These are phyloP conservation scores for Neopestalotiopsis sp. DNA, from an alignment of 2,329 filamentous ascomycete genomes.

Conservation along the genomic window DNA sequence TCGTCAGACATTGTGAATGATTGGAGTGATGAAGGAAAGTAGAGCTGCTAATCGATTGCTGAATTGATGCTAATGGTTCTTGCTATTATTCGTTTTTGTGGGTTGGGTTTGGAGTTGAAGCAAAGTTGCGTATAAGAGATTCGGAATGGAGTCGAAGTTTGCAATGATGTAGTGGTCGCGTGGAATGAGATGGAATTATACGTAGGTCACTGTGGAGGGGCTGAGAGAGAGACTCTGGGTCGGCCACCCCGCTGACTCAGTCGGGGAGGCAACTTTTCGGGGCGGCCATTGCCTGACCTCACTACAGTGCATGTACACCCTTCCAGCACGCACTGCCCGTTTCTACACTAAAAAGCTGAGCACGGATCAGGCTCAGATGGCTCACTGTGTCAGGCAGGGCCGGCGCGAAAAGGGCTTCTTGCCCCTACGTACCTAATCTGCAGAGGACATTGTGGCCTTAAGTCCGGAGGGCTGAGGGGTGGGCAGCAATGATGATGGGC, in stretches of 20 bases:
- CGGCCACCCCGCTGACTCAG: conserved; percentile 34
- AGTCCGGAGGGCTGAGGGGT: not conserved
- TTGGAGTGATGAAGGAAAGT: conserved; percentile 17
- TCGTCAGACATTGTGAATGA: conserved; percentile 68
- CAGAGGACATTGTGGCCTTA: not conserved
- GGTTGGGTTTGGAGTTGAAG: conserved; percentile 11
- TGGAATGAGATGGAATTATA: conserved; percentile 38
- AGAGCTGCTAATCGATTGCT: conserved; percentile 13
- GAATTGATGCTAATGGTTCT: not conserved
- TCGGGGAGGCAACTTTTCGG: conserved; percentile 26
- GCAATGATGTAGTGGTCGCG: conserved; percentile 20
- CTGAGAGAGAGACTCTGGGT: not conserved
- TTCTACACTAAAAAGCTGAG: no score
- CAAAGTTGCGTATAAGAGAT: not conserved
- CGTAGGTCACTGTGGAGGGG: conserved; percentile 32
- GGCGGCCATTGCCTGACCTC: not conserved
- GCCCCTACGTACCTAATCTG: not conserved
- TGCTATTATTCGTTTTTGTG: conserved; percentile 14
- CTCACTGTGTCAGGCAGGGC: no score
- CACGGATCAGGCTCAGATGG: no score
- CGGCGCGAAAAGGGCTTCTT: not conserved
- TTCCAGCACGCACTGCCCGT: no score
- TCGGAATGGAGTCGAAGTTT: conserved; percentile 1
- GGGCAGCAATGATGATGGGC: no score
- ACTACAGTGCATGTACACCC: no score